These are phyloP conservation scores for Pisolithus microcarpus DNA, from an alignment of 768 basidiomycete species.

Conservation along the genomic window DNA sequence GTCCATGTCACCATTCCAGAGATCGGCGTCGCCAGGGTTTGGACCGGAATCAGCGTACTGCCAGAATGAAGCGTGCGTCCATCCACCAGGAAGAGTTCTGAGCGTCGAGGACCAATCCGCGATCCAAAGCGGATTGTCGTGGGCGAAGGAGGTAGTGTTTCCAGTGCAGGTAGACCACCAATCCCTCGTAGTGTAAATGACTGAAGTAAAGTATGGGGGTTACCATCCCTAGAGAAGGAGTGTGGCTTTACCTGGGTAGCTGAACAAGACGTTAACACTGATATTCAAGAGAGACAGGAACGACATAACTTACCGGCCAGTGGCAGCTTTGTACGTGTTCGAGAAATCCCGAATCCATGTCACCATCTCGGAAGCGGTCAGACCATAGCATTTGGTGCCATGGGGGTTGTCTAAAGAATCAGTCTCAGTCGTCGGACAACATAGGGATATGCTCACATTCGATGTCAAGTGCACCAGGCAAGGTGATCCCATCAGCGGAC, in stretches of 20 bases:
- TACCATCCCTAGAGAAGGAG: not conserved
- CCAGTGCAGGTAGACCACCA: slow-evolving; percentile 69
- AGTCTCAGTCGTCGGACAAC: not conserved
- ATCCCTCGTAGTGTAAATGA: slow-evolving; percentile 57
- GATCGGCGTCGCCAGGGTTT: slow-evolving; percentile 52
- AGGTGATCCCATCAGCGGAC: slow-evolving; percentile 50
- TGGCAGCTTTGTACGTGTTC: slow-evolving; percentile 44
- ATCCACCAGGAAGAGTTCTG: slow-evolving; percentile 55
- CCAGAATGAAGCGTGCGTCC: slow-evolving; percentile 52
- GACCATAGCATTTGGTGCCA: slow-evolving; percentile 48
- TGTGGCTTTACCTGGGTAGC: slow-evolving; percentile 34
- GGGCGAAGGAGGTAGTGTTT: slow-evolving; percentile 43
- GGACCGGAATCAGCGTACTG: slow-evolving; percentile 50
- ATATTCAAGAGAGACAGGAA: not conserved
- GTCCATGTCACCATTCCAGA: slow-evolving; percentile 47
- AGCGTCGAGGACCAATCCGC: slow-evolving; percentile 44
- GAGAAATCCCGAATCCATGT: slow-evolving; percentile 59
- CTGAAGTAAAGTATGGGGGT: slow-evolving; percentile 17
- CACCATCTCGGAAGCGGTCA: slow-evolving; percentile 49
- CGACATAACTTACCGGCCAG: slow-evolving; percentile 33
- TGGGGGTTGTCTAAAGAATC: slow-evolving; percentile 40
- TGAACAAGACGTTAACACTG: slow-evolving; percentile 10
- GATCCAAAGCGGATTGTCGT: slow-evolving; percentile 54
- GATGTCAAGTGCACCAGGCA: slow-evolving; percentile 59
- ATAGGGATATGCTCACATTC: slow-evolving; percentile 37